phyloP scores from a whole-genome alignment of 2,329 filamentous ascomycete species.

The Botrytis galanthina region DNA sequence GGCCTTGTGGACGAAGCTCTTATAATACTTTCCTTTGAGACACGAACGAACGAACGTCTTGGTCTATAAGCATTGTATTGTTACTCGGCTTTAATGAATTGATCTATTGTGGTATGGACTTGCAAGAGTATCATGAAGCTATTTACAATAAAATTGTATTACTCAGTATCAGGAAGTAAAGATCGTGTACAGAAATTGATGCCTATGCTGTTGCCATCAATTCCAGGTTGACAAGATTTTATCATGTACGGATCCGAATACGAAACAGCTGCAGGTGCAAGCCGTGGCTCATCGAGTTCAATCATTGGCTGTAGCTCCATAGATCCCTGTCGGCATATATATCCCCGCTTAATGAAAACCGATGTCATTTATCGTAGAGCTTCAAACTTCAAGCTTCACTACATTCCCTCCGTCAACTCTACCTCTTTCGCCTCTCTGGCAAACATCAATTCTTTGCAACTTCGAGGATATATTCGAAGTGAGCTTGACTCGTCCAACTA shows the following conservation, averaged over 20 bases:
- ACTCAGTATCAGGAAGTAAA: neutral
- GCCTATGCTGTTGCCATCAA: neutral
- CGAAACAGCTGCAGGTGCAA: neutral
- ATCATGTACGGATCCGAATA: too few species aligned
- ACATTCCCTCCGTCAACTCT: neutral
- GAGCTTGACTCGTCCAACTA: neutral
- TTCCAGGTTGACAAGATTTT: neutral
- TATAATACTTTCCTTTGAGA: neutral
- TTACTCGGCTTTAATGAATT: neutral
- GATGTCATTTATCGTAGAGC: constrained; percentile 2
- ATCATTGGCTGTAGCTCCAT: neutral
- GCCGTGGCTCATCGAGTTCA: neutral
- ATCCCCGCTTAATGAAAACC: constrained; percentile 1
- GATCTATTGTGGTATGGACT: neutral
- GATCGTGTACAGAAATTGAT: neutral
- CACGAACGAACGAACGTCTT: neutral
- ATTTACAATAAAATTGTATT: neutral
- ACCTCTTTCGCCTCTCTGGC: neutral
- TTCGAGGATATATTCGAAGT: neutral
- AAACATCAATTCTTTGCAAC: neutral
- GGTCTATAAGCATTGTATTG: neutral
- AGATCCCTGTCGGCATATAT: neutral
- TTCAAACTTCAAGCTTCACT: neutral
- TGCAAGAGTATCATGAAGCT: neutral
- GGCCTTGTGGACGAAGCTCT: neutral